Percentiles rank a stretch among this genome's conserved stretches.
Evolutionary conservation across 495 filamentous ascomycete genomes (phyloP).

Genomic region (Immersiella caudata): DNA sequence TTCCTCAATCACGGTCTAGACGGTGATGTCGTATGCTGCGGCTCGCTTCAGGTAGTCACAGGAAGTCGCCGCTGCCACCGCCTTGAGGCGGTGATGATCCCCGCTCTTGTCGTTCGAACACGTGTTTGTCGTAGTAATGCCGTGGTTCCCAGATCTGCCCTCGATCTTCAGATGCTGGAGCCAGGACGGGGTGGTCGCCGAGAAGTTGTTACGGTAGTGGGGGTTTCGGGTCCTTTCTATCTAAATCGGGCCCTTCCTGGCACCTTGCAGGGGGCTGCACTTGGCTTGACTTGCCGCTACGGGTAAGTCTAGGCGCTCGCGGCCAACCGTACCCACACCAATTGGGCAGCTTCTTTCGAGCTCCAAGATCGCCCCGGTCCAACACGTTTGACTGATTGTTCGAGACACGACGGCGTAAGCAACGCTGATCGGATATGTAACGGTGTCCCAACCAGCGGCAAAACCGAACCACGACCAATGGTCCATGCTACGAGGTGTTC

Average conservation of each 20-base stretch:
- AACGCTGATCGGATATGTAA: no score
- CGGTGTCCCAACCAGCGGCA: no score
- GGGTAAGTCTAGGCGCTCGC: background rate
- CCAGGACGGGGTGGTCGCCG: background rate
- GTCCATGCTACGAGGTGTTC: no score
- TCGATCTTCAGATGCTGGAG: background rate
- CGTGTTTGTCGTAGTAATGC: background rate
- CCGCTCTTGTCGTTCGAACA: background rate
- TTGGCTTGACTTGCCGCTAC: background rate
- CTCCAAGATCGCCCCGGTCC: no score
- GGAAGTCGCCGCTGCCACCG: background rate
- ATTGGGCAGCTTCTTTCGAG: background rate
- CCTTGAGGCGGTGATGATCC: background rate
- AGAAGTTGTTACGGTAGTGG: background rate
- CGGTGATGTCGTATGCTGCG: background rate
- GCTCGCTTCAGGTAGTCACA: background rate
- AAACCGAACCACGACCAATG: no score
- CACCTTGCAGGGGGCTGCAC: background rate
- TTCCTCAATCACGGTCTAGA: background rate
- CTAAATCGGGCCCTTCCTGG: background rate
- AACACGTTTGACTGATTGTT: no score
- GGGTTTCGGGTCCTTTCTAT: background rate
- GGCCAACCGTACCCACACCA: background rate
- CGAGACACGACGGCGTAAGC: no score
- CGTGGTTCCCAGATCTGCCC: background rate